A percentile compares a stretch with the other conserved stretches of the same genome.
Conservation (phyloP, 192 early-diverging fungal genomes). For the Phycomyces nitens region DNA sequence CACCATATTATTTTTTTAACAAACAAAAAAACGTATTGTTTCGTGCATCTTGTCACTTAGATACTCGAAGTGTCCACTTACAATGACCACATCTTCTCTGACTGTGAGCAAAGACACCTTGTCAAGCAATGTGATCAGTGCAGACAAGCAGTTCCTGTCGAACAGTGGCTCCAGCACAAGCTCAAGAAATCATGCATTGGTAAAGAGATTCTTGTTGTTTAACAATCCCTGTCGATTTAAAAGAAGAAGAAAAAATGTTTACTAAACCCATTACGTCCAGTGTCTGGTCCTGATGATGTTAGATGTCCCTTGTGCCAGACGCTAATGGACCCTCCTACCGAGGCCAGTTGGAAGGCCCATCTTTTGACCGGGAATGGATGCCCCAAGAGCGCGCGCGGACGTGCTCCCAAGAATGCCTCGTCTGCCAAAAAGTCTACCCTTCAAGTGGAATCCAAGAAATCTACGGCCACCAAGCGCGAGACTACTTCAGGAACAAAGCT, state of each 20-base stretch:
- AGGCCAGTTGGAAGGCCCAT: constrained; percentile 64
- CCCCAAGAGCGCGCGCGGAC: constrained; percentile 39
- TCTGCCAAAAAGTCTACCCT: background rate
- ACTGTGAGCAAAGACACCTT: constrained; percentile 57
- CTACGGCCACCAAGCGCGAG: background rate
- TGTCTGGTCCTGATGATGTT: constrained; percentile 7
- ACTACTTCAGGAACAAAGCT: too few relatives aligned
- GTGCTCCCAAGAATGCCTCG: background rate
- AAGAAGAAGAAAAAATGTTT: too few relatives aligned
- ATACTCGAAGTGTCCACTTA: constrained; percentile 69
- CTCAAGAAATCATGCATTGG: constrained; percentile 22
- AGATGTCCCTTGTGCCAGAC: constrained; percentile 49
- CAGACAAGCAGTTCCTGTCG: constrained; percentile 24
- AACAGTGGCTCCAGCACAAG: constrained; percentile 26
- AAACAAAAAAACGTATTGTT: too few relatives aligned
- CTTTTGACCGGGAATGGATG: constrained; percentile 54
- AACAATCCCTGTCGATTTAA: background rate
- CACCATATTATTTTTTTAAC: too few relatives aligned
- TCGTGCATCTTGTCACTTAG: constrained; percentile 28
- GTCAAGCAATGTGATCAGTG: constrained; percentile 53
- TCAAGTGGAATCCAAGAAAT: background rate
- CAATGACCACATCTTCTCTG: constrained; percentile 57
- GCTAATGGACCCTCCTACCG: constrained; percentile 50
- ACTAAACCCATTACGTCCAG: background rate
- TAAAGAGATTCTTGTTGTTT: background rate